phyloP scores from a whole-genome alignment of 768 basidiomycete genomes.

The Trametes cingulata region DNA sequence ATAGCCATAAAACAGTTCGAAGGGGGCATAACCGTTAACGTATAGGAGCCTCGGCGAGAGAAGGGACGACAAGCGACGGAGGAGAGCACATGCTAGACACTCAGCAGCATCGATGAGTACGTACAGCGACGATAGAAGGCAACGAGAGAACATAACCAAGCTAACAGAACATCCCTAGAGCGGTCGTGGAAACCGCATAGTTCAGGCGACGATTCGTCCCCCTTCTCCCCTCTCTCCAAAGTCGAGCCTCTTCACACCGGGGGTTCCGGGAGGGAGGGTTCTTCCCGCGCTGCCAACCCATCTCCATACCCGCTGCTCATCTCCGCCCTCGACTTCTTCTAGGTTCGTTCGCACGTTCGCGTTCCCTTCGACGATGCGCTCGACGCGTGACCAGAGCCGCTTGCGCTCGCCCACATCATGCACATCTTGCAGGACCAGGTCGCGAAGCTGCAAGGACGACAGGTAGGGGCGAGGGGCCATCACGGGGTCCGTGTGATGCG shows the following conservation, averaged over 20 bases:
- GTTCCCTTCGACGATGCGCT: slow-evolving; percentile 85
- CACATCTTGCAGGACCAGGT: slow-evolving; percentile 80
- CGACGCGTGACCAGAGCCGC: slow-evolving; percentile 80
- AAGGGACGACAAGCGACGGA: slow-evolving; percentile 2
- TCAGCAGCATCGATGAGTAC: slow-evolving; percentile 10
- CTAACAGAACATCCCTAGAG: not conserved
- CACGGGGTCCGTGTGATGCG: slow-evolving; percentile 81
- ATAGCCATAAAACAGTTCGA: slow-evolving; percentile 15
- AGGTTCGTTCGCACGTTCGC: slow-evolving; percentile 85
- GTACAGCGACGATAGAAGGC: not conserved
- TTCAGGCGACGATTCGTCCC: slow-evolving; percentile 18
- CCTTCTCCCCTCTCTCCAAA: slow-evolving; percentile 14
- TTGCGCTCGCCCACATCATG: slow-evolving; percentile 67
- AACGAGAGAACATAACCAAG: not conserved
- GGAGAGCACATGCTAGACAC: slow-evolving; percentile 10
- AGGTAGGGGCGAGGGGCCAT: slow-evolving; percentile 73
- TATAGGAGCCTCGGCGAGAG: not conserved
- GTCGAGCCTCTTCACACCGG: slow-evolving; percentile 13
- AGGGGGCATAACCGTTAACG: not conserved
- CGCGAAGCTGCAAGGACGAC: slow-evolving; percentile 85
- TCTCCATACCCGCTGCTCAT: slow-evolving; percentile 88
- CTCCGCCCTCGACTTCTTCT: slow-evolving; percentile 82
- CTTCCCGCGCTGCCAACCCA: slow-evolving; percentile 69
- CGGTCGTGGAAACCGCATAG: not conserved
- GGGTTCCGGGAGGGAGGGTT: slow-evolving; percentile 25